Base-by-base conservation (phyloP, 805 yeast species). In the Zygoascus biomembranicola region DNA sequence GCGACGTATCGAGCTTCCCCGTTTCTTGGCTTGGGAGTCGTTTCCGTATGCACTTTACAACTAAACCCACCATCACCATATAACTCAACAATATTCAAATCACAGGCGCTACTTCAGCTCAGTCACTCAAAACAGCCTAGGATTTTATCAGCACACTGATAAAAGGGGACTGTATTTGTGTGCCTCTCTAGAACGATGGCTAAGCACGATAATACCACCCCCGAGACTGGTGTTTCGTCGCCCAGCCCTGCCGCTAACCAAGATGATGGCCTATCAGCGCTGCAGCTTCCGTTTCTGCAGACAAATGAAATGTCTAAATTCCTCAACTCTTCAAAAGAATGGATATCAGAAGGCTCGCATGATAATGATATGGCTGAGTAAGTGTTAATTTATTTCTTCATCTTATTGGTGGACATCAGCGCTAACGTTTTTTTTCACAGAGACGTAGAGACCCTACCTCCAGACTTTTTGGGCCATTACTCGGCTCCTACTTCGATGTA, bases 401-500 rank as follows among this genome's bases (percentile, higher is more conserved):
- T 16, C 19, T 31, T 8, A n/a, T 3, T n/a, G 10, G 16, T 35
- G 5, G 10, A 11, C 13, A 11, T 8, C 5, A 10, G 31, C 18
- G 20, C 47, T n/a, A 44, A 20, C 47, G 32, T 8, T 32, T 32
- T 14, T 13, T 42, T 10, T 43, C n/a, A 23, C 28, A 50, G 53
- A 19, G 60, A 57, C 13, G 48, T 32, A 11, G 59, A 56, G 26
- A 50, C 51, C 16, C 23, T 59, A 6, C 57, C 61, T 2, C 55
- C 52, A 20, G 62, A 59, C 43, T 60, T 60, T 47, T 54, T 60
- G 35, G 63, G 63, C 16, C 63, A 60, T 42, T 60, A 60, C 44
- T 49, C 58, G 32, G 43, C 26, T 11, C 52, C 53, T 14, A 32
- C 37, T 28, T 31, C 46, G 26, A 26, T 20, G 47, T 26, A 20